These are phyloP conservation scores for Phoma sp. DNA, from an alignment of 2,329 filamentous ascomycete species.

Conservation along the genomic window DNA sequence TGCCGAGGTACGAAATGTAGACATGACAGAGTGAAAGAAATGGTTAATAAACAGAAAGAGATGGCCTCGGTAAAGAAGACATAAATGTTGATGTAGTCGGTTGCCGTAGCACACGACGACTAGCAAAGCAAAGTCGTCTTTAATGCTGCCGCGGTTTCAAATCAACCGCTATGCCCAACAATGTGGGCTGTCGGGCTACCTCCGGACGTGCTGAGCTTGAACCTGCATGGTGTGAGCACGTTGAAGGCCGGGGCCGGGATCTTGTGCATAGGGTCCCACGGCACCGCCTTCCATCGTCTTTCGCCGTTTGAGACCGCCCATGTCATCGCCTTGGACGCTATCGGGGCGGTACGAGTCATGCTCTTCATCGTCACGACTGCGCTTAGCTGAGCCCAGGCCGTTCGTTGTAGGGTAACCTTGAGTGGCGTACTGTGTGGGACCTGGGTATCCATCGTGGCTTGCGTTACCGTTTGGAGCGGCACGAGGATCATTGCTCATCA, in stretches of 20 bases:
- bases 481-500: conserved; percentile 83
- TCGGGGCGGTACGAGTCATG: conserved; percentile 72
- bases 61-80: conserved; percentile 23
- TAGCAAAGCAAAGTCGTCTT: conserved; percentile 38
- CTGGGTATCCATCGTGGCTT: conserved; percentile 72
- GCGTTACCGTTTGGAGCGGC: conserved; percentile 68
- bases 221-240: conserved; percentile 39
- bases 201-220: conserved; percentile 21
- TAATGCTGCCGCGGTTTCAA: conserved; percentile 27
- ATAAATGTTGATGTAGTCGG: conserved; percentile 3
- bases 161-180: conserved; percentile 24
- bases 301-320: conserved; percentile 74
- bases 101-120: background rate
- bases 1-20: conserved; percentile 39
- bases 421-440: conserved; percentile 65
- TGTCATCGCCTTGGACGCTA: conserved; percentile 59
- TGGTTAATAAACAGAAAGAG: conserved; percentile 40
- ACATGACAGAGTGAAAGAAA: conserved; percentile 41
- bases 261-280: conserved; percentile 42
- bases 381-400: conserved; percentile 65
- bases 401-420: conserved; percentile 66
- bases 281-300: conserved; percentile 68
- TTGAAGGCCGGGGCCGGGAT: conserved; percentile 41
- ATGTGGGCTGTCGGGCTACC: background rate
- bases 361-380: conserved; percentile 67